These are phyloP conservation scores for Ramaria rubella DNA, from an alignment of 768 basidiomycete genomes.

Conservation along the genomic window DNA sequence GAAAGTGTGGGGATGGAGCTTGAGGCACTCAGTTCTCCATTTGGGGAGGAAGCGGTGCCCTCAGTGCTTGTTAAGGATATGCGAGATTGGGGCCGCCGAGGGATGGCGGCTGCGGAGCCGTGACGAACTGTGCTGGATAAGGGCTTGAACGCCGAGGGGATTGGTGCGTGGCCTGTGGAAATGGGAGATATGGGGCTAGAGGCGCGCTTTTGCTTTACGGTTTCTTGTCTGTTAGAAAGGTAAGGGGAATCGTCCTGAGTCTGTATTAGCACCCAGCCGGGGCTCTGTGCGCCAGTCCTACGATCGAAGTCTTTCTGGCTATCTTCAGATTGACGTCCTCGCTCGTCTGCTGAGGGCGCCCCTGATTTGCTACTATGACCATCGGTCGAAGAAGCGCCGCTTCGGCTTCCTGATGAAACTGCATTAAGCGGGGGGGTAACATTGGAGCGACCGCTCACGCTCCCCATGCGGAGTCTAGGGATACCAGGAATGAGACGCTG, in stretches of 20 bases:
- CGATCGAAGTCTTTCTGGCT: conserved; percentile 2
- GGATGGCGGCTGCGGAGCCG: conserved; percentile 43
- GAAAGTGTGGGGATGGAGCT: conserved; percentile 60
- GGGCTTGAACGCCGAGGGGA: conserved; percentile 38
- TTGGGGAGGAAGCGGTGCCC: conserved; percentile 28
- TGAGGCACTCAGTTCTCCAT: conserved; percentile 44
- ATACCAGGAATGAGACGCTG: conserved; percentile 86
- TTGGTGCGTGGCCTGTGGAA: conserved; percentile 42
- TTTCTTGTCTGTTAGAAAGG: conserved; percentile 44
- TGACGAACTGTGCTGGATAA: conserved; percentile 34
- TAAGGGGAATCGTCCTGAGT: conserved; percentile 77
- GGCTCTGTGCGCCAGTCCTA: conserved; percentile 12
- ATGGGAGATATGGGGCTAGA: conserved; percentile 59
- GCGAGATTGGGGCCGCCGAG: conserved; percentile 61
- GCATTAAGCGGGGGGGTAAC: neutral
- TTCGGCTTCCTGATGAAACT: neutral
- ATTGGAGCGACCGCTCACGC: conserved; percentile 44
- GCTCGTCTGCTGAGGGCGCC: neutral
- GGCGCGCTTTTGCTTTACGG: conserved; percentile 46
- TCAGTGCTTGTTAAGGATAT: conserved; percentile 49
- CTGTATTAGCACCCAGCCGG: conserved; percentile 72
- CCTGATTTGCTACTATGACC: neutral
- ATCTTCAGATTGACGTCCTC: neutral
- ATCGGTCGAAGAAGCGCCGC: neutral
- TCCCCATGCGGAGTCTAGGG: conserved; percentile 76